A percentile compares a stretch with the other conserved stretches of the same genome.
Conservation (phyloP, 345 rosid species). For the Hypericum androsaemum region DNA sequence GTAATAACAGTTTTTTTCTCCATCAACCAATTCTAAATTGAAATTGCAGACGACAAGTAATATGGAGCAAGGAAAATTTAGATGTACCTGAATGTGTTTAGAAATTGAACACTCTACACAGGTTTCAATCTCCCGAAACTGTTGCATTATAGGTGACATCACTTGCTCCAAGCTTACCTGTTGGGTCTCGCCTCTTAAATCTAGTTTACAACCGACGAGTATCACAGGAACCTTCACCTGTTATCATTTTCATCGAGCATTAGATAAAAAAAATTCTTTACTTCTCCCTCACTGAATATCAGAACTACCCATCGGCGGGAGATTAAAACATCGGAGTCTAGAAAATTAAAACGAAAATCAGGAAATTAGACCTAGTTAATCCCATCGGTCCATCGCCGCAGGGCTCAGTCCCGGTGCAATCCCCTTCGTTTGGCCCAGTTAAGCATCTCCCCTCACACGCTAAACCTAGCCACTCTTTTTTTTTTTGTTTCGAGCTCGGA, state of each 20-base stretch:
- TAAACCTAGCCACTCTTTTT: not conserved
- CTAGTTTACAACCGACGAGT: conserved; percentile 72
- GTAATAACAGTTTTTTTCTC: no score
- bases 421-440: conserved; percentile 95
- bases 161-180: conserved; percentile 55
- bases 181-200: conserved; percentile 46
- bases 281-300: no score
- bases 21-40: no score
- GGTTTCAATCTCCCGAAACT: conserved; percentile 74
- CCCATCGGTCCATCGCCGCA: conserved; percentile 63
- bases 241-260: conserved; percentile 4
- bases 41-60: no score
- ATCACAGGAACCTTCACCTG: conserved; percentile 90
- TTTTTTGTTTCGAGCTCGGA: not conserved
- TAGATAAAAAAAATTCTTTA: no score
- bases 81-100: conserved; percentile 55
- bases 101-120: conserved; percentile 64
- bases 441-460: conserved; percentile 8
- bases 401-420: conserved; percentile 74
- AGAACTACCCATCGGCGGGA: no score
- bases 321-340: no score
- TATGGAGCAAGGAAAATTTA: no score
- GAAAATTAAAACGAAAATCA: no score
- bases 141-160: conserved; percentile 77
- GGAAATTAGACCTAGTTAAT: conserved; percentile 12